phyloP scores from a whole-genome alignment of 192 early-diverging fungal genomes.

The Linnemannia elongata region DNA sequence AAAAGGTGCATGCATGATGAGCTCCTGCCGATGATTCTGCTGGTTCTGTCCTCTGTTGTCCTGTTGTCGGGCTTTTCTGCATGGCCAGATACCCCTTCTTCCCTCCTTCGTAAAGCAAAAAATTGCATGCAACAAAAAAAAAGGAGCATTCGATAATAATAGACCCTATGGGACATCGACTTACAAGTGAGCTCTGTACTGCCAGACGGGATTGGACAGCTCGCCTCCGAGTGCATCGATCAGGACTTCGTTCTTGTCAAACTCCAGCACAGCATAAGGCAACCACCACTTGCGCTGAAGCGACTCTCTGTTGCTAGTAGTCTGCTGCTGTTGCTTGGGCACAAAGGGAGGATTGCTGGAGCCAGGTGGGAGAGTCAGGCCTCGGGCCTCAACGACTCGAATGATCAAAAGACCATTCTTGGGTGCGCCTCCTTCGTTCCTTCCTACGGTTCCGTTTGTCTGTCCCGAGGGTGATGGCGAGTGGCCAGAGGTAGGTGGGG shows the following conservation, averaged over 20 bases:
- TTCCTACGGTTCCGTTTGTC: slow-evolving; percentile 7
- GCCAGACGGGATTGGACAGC: slow-evolving; percentile 80
- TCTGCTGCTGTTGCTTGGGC: slow-evolving; percentile 37
- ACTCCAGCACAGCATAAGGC: slow-evolving; percentile 93
- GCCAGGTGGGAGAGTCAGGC: slow-evolving; percentile 78
- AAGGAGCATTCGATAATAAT: slow-evolving; percentile 23
- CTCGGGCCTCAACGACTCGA: slow-evolving; percentile 85
- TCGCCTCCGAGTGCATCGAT: slow-evolving; percentile 86
- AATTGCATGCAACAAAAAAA: slow-evolving; percentile 23
- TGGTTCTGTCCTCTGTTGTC: slow-evolving; percentile 3
- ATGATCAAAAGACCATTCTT: slow-evolving; percentile 80
- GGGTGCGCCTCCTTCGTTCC: slow-evolving; percentile 9
- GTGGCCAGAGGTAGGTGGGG: slow-evolving; percentile 26
- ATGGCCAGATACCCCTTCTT: not conserved
- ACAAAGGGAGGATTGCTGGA: slow-evolving; percentile 65
- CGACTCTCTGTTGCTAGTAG: slow-evolving; percentile 62
- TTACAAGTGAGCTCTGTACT: slow-evolving; percentile 86
- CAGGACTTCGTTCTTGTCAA: slow-evolving; percentile 95
- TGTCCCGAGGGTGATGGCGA: slow-evolving; percentile 49
- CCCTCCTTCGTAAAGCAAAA: not conserved
- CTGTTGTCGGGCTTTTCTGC: not conserved
- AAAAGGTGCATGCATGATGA: not conserved
- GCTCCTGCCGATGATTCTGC: slow-evolving; percentile 2
- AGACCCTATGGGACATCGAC: slow-evolving; percentile 49
- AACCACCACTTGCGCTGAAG: slow-evolving; percentile 74